Base-by-base conservation (phyloP, 352 stramenopile genomes). In the Phytophthora boehmeriae region DNA sequence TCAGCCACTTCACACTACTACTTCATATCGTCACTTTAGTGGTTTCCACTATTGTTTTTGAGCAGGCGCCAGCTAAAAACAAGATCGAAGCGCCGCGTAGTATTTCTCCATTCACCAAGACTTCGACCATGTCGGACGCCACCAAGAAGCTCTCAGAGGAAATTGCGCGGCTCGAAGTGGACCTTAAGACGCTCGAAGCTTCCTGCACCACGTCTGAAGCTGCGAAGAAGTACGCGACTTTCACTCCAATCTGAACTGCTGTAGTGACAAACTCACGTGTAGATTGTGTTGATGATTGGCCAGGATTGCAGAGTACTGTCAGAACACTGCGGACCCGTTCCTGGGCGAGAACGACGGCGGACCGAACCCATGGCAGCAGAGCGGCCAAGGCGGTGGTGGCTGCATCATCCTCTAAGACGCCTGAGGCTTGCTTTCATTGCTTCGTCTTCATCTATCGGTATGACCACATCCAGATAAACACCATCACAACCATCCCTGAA, bases 81-180 rank as follows among this genome's bases (percentile, higher is more conserved):
- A 8, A 3, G 25, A 3, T 30, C 3, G 25, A 30, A 30, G 25
- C 6, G 25, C 25, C 25, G 25, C 25, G n/a, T n/a, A n/a, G n/a
- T n/a, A 30, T 8, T 30, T 30, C 25, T 30, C 25, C 25, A 30
- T 30, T 30, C 6, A 30, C 25, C 25, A 30, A 30, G 25, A 8
- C 25, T 30, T 30, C 25, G 6, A 55, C 2, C 16, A 84, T 84
- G 75, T 72, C 77, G 25, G 81, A 93, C 69, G 71, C 85, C 54
- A 73, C 76, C 38, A 93, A 93, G 78, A 93, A 93, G 76, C 79
- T 93, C 22, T 51, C 76, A 49, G 84, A 93, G 51, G 83, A 91
- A 68, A 86, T 93, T 39, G 78, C 88, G 59, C 81, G 81, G 17
- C 78, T 90, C 30, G 81, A 93, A 61, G 63, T 89, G 34, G 84